Base-by-base conservation (phyloP, 2,329 filamentous ascomycete genomes). In the Pseudocercospora ulei region DNA sequence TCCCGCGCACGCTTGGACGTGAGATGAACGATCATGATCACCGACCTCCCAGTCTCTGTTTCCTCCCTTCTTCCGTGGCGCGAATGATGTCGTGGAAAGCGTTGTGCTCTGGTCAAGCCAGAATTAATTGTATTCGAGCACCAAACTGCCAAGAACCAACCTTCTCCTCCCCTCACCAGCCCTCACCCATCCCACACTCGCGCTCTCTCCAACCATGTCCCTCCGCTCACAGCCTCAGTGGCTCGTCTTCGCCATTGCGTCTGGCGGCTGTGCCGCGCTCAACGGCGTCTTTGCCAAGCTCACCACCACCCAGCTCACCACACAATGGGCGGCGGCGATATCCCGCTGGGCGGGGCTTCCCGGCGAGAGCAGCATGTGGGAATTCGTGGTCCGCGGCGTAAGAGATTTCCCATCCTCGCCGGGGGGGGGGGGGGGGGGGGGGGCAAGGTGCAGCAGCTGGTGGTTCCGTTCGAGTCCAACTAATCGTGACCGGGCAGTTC, bases 261-360 rank as follows among this genome's bases (percentile, higher is more conserved):
- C 80, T 55, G 83, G 83, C 46, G 76, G 73, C 37, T 87, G 81
- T 55, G 83, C 83, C 19, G 81, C 82, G 13, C 78, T 82, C 51
- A 90, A 90, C 53, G 82, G 82, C 43, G 78, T 83, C 3, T 86
- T 88, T 65, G 83, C 83, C 0, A 90, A 88, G 63, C 65, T 90
- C 79, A 78, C 75, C 43, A 79, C 75, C 9, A 76, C 75, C 7
- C 61, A 69, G 28, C 65, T 76, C 43, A 78, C 75, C 12, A 65
- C 70, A 8, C 65, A 63, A 7, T 69, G 71, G 62, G 66, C 71
- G 11, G 63, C 61, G 26, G 58, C 63, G 4, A 63, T 76, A 38
- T 67, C 72, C 1, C 56, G 61, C 19, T 48, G 61, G 12, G 62
- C 76, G 31, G 64, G 66, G 6, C 57, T 74, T 5, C 58, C 57